Evolutionary conservation across 768 basidiomycete genomes (phyloP), one percentile per base, ranked within the genome.

Genomic region (Botryobasidium botryosum): DNA sequence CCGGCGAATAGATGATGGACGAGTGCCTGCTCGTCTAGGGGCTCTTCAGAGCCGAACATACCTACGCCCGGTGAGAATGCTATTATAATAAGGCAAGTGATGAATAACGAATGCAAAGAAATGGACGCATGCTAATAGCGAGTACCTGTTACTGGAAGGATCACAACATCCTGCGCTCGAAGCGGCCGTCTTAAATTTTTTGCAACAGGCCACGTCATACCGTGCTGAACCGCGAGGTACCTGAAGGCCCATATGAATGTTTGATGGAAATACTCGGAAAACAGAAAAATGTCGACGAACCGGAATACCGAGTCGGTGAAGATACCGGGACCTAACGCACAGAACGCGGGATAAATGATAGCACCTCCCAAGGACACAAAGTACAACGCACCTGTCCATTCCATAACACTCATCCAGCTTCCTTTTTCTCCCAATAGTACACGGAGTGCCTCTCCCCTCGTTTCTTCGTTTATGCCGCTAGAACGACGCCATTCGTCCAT

Each of bases 371-470:
- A n/a, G n/a, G n/a, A n/a, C n/a, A 27, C 5, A 15, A 32, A 28
- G 31, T 4, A 5, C 2, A 53, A 63, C 20, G 62, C 61, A 29
- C 67, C 67, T 1, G 65, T 68, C 59, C 62, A 61, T 39, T 59
- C 60, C 58, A 68, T 63, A 4, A 68, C 60, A 4, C 61, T n/a
- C n/a, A n/a, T n/a, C n/a, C n/a, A n/a, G n/a, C n/a, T n/a, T n/a
- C n/a, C n/a, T n/a, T n/a, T n/a, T n/a, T n/a, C n/a, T n/a, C n/a
- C n/a, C n/a, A n/a, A n/a, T n/a, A n/a, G n/a, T n/a, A n/a, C n/a
- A n/a, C n/a, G n/a, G n/a, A n/a, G n/a, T n/a, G n/a, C n/a, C n/a
- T n/a, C n/a, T n/a, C n/a, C n/a, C n/a, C n/a, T n/a, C n/a, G n/a
- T n/a, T n/a, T n/a, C n/a, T n/a, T n/a, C n/a, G n/a, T n/a, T n/a